These are phyloP conservation scores for Melampsora abietis-canadensis DNA, from an alignment of 1,284 basidiomycete species.

Conservation along the genomic window DNA sequence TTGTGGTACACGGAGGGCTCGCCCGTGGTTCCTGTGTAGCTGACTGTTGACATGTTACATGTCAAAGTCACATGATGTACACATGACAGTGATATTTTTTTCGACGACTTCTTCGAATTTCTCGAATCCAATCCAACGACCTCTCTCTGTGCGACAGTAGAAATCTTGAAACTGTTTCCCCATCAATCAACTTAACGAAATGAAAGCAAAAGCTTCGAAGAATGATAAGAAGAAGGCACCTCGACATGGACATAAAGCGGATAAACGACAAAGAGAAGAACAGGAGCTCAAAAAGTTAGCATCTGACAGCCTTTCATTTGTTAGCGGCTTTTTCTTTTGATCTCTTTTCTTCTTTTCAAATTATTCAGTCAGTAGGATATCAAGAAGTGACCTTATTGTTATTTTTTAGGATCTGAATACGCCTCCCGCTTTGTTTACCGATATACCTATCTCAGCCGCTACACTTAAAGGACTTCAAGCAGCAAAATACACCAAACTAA, in stretches of 20 bases:
- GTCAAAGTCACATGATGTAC: too few relatives aligned
- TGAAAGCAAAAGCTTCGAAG: background rate
- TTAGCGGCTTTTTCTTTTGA: conserved; percentile 23
- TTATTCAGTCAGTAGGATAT: background rate
- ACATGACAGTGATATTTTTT: too few relatives aligned
- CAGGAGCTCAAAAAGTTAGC: conserved; percentile 43
- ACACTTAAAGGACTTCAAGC: conserved; percentile 69
- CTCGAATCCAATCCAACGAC: too few relatives aligned
- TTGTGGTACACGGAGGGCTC: too few relatives aligned
- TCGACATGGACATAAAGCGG: background rate
- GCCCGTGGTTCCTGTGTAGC: too few relatives aligned
- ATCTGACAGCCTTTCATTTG: conserved; percentile 41
- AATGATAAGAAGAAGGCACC: background rate
- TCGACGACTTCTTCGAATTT: too few relatives aligned
- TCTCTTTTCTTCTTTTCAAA: background rate
- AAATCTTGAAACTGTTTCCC: too few relatives aligned
- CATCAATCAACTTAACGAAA: background rate
- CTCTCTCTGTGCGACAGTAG: too few relatives aligned
- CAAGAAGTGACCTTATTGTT: background rate
- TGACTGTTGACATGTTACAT: too few relatives aligned
- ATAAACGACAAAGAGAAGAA: conserved; percentile 36
- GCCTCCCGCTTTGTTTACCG: conserved; percentile 37
- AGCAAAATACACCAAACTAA: conserved; percentile 78
- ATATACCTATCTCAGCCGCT: conserved; percentile 48
- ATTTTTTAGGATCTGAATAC: conserved; percentile 24